Conservation (phyloP, 176 grass and related monocot genomes). For the Ensete glaucum region DNA sequence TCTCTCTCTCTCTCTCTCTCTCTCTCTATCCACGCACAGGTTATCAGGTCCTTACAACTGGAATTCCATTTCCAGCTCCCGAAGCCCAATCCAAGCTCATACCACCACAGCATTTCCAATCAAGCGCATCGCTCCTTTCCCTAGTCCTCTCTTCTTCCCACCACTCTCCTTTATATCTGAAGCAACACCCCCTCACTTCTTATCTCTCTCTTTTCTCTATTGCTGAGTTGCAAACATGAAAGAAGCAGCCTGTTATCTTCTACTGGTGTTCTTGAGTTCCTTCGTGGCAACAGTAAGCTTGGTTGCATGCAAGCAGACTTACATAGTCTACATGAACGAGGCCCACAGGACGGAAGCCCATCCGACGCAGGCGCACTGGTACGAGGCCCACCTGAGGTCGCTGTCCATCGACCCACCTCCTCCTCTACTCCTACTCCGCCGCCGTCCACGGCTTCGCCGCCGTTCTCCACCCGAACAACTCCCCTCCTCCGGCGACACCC, state of each 20-base stretch:
- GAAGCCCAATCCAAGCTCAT: background rate
- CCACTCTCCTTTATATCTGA: background rate
- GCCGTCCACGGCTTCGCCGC: constrained; percentile 65
- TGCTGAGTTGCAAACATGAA: background rate
- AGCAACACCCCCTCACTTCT: background rate
- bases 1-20: too few relatives aligned
- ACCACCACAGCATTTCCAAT: background rate
- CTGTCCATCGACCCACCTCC: constrained; percentile 52
- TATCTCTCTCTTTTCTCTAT: background rate
- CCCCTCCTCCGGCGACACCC: constrained; percentile 29
- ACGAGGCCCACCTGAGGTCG: constrained; percentile 46
- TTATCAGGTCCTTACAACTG: background rate
- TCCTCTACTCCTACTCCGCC: constrained; percentile 83
- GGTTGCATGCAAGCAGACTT: constrained; percentile 21
- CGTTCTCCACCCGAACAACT: constrained; percentile 51
- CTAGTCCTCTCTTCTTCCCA: background rate
- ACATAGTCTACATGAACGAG: constrained; percentile 69
- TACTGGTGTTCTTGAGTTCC: background rate
- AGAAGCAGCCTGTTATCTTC: background rate
- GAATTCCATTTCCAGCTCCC: background rate
- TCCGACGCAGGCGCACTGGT: constrained; percentile 48
- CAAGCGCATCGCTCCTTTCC: background rate
- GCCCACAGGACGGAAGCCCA: constrained; percentile 40
- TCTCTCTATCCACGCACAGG: too few relatives aligned
- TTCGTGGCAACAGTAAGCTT: background rate